Base-by-base conservation (phyloP, 495 filamentous ascomycete genomes). In the Aspergillus olivimuriae region DNA sequence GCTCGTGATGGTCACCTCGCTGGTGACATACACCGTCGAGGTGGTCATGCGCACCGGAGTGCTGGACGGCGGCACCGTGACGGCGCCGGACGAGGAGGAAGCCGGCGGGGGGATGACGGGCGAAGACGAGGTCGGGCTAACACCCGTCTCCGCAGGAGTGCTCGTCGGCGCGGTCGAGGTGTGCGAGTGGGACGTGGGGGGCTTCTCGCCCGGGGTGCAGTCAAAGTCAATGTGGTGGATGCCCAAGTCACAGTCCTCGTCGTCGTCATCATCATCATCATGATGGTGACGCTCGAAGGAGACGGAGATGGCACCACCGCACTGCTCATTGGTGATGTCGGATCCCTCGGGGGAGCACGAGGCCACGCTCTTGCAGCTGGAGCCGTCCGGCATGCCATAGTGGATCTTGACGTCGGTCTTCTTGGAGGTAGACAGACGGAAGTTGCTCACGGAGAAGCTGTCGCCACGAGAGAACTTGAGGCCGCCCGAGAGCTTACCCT, bases 301-400 rank as follows among this genome's bases (percentile, higher is more conserved):
- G 24, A 95, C 87, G 17, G 75, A 76, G 56, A 73, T 84, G 44
- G 90, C 90, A 66, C 90, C 89, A 75, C 89, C 91, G 61, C 90
- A 96, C 71, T 95, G 88, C 46, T 72, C 77, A 73, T 95, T 95
- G 62, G 74, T 62, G 50, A 95, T 72, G 40, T 69, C 74, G 39
- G 80, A 78, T 55, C 85, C 86, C 18, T 69, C 68, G 36, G 76
- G 64, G 39, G 68, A 72, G 75, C 86, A 92, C 21, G 65, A 52
- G 42, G 75, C 68, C 30, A 73, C 79, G 62, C 89, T 81, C 63
- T 81, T 86, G 78, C 91, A 95, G 44, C 66, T 76, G 31, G 78
- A 80, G 44, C 82, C 83, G 59, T 89, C 84, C 2, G 81, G 76
- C 86, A 94, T 90, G 55, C 69, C 70, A 65, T 89, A 94, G 70